A percentile compares a stretch with the other conserved stretches of the same genome.
phyloP scores from a whole-genome alignment of 2,329 filamentous ascomycete species.

The Coniella lustricola region DNA sequence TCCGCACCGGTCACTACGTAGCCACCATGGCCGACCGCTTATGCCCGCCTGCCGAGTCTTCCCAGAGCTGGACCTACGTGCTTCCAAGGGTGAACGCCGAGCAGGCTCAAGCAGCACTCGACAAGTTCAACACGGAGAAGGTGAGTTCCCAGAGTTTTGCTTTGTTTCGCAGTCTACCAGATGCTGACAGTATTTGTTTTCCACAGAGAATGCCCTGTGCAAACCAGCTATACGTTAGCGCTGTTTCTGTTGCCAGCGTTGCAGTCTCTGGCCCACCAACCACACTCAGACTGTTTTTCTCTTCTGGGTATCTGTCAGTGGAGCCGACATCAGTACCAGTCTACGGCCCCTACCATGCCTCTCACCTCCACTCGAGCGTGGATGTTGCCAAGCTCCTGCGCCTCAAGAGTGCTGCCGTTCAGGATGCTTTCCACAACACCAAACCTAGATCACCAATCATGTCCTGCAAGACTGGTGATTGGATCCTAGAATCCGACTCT shows the following conservation, averaged over 20 bases:
- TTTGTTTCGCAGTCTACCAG: neutral
- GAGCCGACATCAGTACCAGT: conserved; percentile 44
- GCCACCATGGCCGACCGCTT: conserved; percentile 41
- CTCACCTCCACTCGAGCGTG: conserved; percentile 40
- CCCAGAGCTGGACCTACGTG: conserved; percentile 61
- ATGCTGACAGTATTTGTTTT: neutral
- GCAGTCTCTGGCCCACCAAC: conserved; percentile 49
- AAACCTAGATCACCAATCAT: conserved; percentile 42
- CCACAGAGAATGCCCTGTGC: conserved; percentile 38
- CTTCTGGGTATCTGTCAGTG: conserved; percentile 31
- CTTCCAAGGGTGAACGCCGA: conserved; percentile 49
- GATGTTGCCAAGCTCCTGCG: conserved; percentile 40
- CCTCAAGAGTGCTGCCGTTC: conserved; percentile 33
- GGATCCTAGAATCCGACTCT: conserved; percentile 34
- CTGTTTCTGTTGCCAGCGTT: conserved; percentile 39
- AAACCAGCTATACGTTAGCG: conserved; percentile 47
- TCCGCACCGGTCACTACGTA: conserved; percentile 55
- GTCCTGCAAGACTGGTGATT: conserved; percentile 41
- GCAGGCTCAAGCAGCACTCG: conserved; percentile 42
- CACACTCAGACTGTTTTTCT: conserved; percentile 38
- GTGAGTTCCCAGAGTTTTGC: conserved; percentile 22
- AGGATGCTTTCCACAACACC: conserved; percentile 32
- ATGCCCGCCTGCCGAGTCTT: conserved; percentile 31
- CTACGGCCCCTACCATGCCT: conserved; percentile 50
- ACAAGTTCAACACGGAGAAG: conserved; percentile 50